Base-by-base conservation (phyloP, 2,329 filamentous ascomycete species). In the Pseudogymnoascus verrucosus region DNA sequence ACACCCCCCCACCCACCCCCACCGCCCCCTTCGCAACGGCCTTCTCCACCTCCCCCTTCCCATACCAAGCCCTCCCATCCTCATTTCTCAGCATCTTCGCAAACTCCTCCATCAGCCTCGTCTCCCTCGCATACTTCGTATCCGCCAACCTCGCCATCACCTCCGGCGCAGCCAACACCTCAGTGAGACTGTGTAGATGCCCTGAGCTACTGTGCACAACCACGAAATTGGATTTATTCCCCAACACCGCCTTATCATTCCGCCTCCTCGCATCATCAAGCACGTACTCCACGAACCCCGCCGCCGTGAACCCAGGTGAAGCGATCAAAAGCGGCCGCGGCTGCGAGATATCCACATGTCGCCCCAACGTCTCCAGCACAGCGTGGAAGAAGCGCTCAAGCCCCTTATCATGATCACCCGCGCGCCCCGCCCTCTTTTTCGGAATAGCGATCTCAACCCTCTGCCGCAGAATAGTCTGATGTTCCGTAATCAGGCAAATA, bases 51-150 rank as follows among this genome's bases (percentile, higher is more conserved):
- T 96, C 91, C 12, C 81, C 83, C 0, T 89, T 85, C 0, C 95
- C 95, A 75, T 99, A 99, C 83, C 93, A 96, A 1, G 93, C 93
- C 64, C 89, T 85, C 2, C 90, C 90, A 68, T 97, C 93, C 67
- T 98, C 93, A 65, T 85, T 85, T 61, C 93, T 87, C 65, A 99
- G 79, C 65, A 90, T 80, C 0, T 87, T 83, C 69, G 89, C 86
- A 73, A 98, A 92, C 51, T 87, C 84, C 70, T 98, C 92, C 86
- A 99, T 92, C 65, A 91, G 80, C 39, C 82, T 83, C 1, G 91
- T 91, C 76, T 97, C 93, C 65, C 87, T 85, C 2, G 90, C 88
- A 73, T 95, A 97, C 71, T 93, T 95, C 67, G 92, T 95, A 73
- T 97, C 87, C 65, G 88, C 87, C 71, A 98, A 85, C 67, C 89